phyloP scores from a whole-genome alignment of 306 rosid genomes.

The Vicia faba region DNA sequence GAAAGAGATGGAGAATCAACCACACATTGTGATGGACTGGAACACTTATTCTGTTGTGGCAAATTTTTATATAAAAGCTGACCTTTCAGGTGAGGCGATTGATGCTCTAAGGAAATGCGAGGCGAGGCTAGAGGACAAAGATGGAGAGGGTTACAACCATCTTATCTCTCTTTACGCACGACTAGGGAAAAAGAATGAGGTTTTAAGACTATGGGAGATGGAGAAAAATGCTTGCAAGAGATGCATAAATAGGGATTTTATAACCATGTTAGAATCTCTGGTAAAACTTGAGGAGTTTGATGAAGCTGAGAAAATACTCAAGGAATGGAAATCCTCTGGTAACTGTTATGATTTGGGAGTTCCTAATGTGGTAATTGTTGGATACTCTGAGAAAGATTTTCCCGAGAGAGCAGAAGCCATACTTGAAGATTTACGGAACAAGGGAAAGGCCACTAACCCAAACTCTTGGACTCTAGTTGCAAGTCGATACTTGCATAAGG shows the following conservation, averaged over 20 bases:
- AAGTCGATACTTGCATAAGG: slow-evolving; percentile 49
- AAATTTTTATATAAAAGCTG: slow-evolving; percentile 61
- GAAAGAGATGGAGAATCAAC: slow-evolving; percentile 71
- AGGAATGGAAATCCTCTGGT: slow-evolving; percentile 80
- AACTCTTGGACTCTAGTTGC: slow-evolving; percentile 70
- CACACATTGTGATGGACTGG: slow-evolving; percentile 76
- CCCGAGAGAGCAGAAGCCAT: slow-evolving; percentile 65
- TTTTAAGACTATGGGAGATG: slow-evolving; percentile 67
- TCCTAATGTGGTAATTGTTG: slow-evolving; percentile 55
- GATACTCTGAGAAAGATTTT: slow-evolving; percentile 55
- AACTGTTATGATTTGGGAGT: slow-evolving; percentile 72
- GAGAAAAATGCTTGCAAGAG: slow-evolving; percentile 69
- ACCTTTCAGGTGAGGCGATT: slow-evolving; percentile 49
- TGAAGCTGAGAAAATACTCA: slow-evolving; percentile 67
- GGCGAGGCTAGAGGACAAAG: slow-evolving; percentile 64
- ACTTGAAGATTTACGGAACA: slow-evolving; percentile 56
- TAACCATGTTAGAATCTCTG: slow-evolving; percentile 59
- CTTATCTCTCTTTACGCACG: slow-evolving; percentile 69
- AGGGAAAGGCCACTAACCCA: slow-evolving; percentile 58
- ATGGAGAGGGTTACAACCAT: slow-evolving; percentile 64
- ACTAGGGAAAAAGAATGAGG: slow-evolving; percentile 63
- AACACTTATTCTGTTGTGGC: slow-evolving; percentile 78
- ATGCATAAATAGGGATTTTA: slow-evolving; percentile 74
- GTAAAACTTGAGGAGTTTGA: slow-evolving; percentile 65
- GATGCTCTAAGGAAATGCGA: slow-evolving; percentile 65